Percentiles rank a stretch among this genome's conserved stretches.
phyloP scores from a whole-genome alignment of 345 rosid genomes.

The Mercurialis annua region DNA sequence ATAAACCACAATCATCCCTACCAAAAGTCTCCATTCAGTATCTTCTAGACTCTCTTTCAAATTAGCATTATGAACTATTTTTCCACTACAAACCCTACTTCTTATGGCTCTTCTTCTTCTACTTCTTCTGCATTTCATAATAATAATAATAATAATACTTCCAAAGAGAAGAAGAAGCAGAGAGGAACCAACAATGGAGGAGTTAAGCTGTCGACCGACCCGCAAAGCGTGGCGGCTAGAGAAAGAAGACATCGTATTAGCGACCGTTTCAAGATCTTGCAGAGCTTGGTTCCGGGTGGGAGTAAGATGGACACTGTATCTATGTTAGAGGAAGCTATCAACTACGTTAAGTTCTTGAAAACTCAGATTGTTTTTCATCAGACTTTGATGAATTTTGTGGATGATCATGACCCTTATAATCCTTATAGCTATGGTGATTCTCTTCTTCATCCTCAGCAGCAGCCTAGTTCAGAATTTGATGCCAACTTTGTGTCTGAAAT shows the following conservation, averaged over 20 bases:
- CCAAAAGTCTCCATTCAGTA: background rate
- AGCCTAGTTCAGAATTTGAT: slow-evolving; percentile 9
- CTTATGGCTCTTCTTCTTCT: slow-evolving; percentile 22
- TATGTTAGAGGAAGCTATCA: slow-evolving; percentile 83
- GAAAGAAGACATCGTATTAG: slow-evolving; percentile 84
- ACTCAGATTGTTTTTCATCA: slow-evolving; percentile 76
- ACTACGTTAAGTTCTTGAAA: slow-evolving; percentile 83
- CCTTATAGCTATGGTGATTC: too few relatives aligned
- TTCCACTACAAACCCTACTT: slow-evolving; percentile 23
- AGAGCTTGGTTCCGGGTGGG: slow-evolving; percentile 85
- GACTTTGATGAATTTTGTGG: slow-evolving; percentile 28
- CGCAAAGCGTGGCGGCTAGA: slow-evolving; percentile 90
- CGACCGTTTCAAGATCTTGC: slow-evolving; percentile 76
- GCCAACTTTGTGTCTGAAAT: slow-evolving; percentile 12
- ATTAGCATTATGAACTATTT: slow-evolving; percentile 21
- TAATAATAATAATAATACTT: too few relatives aligned
- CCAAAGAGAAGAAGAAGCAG: slow-evolving; percentile 25
- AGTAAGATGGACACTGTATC: slow-evolving; percentile 87
- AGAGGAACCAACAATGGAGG: slow-evolving; percentile 19
- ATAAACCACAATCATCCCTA: slow-evolving; percentile 15
- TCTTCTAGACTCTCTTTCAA: too few relatives aligned
- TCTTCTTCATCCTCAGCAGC: background rate
- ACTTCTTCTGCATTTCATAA: slow-evolving; percentile 30
- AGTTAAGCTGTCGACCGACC: slow-evolving; percentile 68
- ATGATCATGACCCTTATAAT: slow-evolving; percentile 17